Conservation (phyloP, 495 filamentous ascomycete genomes). For the Glutinoglossum americanum region DNA sequence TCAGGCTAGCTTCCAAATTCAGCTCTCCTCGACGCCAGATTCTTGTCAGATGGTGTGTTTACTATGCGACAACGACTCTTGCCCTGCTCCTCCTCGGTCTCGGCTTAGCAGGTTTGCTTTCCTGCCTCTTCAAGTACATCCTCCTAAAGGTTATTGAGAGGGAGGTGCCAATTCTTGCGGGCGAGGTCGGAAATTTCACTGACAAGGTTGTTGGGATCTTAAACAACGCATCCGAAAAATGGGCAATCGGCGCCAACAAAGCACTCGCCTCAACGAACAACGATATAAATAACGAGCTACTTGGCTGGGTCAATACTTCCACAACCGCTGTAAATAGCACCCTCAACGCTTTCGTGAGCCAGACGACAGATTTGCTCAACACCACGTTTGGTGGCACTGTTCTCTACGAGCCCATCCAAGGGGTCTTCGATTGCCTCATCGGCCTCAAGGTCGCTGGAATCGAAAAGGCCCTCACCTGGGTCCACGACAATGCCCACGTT, state of each 20-base stretch:
- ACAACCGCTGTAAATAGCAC: constrained; percentile 69
- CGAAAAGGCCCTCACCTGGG: constrained; percentile 74
- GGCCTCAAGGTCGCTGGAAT: constrained; percentile 54
- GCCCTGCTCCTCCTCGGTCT: constrained; percentile 77
- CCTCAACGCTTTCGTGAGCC: constrained; percentile 56
- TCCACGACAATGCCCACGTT: constrained; percentile 65
- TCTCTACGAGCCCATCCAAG: constrained; percentile 46
- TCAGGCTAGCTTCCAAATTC: constrained; percentile 50
- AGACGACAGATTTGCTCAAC: constrained; percentile 49
- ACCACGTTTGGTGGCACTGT: constrained; percentile 60
- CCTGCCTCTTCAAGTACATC: constrained; percentile 68
- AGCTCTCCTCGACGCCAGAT: constrained; percentile 42
- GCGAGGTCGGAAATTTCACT: constrained; percentile 63
- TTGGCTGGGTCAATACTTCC: constrained; percentile 73
- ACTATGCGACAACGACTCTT: constrained; percentile 65
- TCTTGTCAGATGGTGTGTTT: constrained; percentile 61
- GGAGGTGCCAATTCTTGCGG: constrained; percentile 51
- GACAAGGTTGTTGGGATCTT: constrained; percentile 53
- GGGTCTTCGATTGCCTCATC: constrained; percentile 54
- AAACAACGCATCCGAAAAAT: constrained; percentile 48
- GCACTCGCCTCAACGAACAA: constrained; percentile 27
- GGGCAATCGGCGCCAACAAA: constrained; percentile 56
- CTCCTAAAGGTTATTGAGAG: constrained; percentile 51
- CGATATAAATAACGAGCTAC: constrained; percentile 62
- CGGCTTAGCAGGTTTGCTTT: constrained; percentile 63